These are phyloP conservation scores for Monascus ruber DNA, from an alignment of 2,329 filamentous ascomycete species.

Conservation along the genomic window DNA sequence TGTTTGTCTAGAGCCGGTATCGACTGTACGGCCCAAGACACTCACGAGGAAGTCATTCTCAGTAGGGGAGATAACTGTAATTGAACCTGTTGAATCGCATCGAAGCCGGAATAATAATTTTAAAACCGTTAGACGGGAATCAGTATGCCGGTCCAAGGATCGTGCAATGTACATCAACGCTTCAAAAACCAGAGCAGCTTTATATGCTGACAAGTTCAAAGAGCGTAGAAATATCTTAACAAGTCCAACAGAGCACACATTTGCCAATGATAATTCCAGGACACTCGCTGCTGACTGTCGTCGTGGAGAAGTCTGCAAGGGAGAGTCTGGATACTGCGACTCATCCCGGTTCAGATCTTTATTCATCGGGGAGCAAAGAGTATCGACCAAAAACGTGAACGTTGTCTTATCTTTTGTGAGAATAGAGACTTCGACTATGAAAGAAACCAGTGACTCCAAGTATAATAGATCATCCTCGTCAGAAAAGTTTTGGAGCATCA, in stretches of 20 bases:
- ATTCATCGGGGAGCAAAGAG: conserved; percentile 25
- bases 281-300: conserved; percentile 20
- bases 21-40: conserved; percentile 54
- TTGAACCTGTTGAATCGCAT: conserved; percentile 66
- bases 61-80: conserved; percentile 59
- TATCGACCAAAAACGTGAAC: conserved; percentile 22
- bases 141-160: conserved; percentile 48
- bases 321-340: conserved; percentile 30
- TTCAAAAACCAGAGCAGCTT: conserved; percentile 53
- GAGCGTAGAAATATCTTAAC: conserved; percentile 66
- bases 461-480: conserved; percentile 28
- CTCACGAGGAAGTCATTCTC: conserved; percentile 65
- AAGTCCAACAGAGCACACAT: conserved; percentile 60
- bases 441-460: conserved; percentile 28
- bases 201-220: conserved; percentile 54
- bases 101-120: conserved; percentile 72
- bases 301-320: conserved; percentile 15
- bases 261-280: conserved; percentile 30
- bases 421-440: conserved; percentile 24
- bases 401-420: conserved; percentile 16
- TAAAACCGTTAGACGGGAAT: conserved; percentile 62
- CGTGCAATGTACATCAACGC: conserved; percentile 53
- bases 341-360: conserved; percentile 21
- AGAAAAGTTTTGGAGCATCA: conserved; percentile 23
- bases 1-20: conserved; percentile 37